A percentile compares a stretch with the other conserved stretches of the same genome.
phyloP scores from a whole-genome alignment of 441 rosid genomes.

The Pelargonium myrrhifolium region DNA sequence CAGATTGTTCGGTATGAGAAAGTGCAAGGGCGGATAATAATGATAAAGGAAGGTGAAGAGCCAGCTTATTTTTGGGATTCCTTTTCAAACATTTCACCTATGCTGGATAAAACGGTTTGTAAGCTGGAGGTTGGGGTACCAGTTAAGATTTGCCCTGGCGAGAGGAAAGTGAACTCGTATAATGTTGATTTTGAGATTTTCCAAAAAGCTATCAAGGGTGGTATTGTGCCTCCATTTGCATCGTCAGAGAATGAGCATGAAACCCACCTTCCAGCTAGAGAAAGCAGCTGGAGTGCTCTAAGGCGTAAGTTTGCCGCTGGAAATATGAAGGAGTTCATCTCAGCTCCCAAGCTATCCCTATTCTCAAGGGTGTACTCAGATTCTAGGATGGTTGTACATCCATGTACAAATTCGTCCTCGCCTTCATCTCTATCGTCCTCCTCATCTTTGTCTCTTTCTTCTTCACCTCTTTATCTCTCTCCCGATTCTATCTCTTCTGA shows the following conservation, averaged over 20 bases:
- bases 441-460: slow-evolving; percentile 18
- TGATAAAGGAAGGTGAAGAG: slow-evolving; percentile 85
- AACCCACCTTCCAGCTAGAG: slow-evolving; percentile 84
- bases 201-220: slow-evolving; percentile 72
- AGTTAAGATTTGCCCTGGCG: slow-evolving; percentile 42
- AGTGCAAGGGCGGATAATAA: slow-evolving; percentile 57
- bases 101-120: slow-evolving; percentile 48
- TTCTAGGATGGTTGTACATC: slow-evolving; percentile 77
- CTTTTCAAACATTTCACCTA: slow-evolving; percentile 58
- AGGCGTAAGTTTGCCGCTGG: slow-evolving; percentile 75
- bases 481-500: slow-evolving; percentile 64
- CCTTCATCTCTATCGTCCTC: slow-evolving; percentile 34
- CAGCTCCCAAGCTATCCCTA: slow-evolving; percentile 47
- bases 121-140: slow-evolving; percentile 28
- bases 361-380: slow-evolving; percentile 82
- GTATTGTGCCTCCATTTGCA: slow-evolving; percentile 78
- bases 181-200: slow-evolving; percentile 84
- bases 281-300: slow-evolving; percentile 77
- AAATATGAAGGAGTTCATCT: slow-evolving; percentile 65
- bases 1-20: slow-evolving; percentile 92
- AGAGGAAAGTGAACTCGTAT: slow-evolving; percentile 61
- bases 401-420: slow-evolving; percentile 50
- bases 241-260: slow-evolving; percentile 71
- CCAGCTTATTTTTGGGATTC: slow-evolving; percentile 81
- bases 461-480: slow-evolving; percentile 66